Evolutionary conservation across 345 rosid genomes (phyloP).

Genomic region (Eucalyptus curtisii): DNA sequence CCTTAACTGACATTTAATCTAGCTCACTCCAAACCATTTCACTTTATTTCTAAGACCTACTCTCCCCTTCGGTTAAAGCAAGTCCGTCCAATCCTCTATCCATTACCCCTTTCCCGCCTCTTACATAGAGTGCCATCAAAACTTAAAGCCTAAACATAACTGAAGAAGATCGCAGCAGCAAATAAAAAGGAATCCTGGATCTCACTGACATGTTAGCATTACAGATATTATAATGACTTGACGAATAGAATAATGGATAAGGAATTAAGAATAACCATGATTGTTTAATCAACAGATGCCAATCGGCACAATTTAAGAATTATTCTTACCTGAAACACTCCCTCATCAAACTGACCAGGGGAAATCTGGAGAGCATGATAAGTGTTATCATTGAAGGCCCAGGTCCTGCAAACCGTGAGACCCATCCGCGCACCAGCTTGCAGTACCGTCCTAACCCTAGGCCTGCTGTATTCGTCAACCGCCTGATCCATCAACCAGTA

Average conservation of each 20-base stretch:
- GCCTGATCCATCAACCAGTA: constrained; percentile 95
- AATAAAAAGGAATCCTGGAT: neutral
- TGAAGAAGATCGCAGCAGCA: neutral
- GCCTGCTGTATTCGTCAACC: constrained; percentile 52
- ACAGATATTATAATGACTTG: neutral
- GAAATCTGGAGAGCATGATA: constrained; percentile 89
- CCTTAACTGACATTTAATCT: neutral
- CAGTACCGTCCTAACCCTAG: constrained; percentile 63
- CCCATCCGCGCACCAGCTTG: constrained; percentile 85
- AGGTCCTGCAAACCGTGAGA: constrained; percentile 82
- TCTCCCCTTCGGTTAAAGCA: too few species aligned
- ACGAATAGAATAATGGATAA: neutral
- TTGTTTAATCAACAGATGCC: neutral
- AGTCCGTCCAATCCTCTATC: too few species aligned
- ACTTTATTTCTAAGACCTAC: neutral
- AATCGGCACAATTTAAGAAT: neutral
- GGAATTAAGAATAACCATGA: neutral
- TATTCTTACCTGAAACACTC: constrained; percentile 60
- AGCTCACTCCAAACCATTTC: neutral
- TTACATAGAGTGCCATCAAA: neutral
- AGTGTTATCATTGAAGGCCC: constrained; percentile 94
- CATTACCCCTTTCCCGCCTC: too few species aligned
- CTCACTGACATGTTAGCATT: neutral
- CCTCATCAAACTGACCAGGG: constrained; percentile 84
- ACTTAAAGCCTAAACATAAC: neutral